Evolutionary conservation across 2,329 filamentous ascomycete genomes (phyloP).

Genomic region (Fusarium albidum): DNA sequence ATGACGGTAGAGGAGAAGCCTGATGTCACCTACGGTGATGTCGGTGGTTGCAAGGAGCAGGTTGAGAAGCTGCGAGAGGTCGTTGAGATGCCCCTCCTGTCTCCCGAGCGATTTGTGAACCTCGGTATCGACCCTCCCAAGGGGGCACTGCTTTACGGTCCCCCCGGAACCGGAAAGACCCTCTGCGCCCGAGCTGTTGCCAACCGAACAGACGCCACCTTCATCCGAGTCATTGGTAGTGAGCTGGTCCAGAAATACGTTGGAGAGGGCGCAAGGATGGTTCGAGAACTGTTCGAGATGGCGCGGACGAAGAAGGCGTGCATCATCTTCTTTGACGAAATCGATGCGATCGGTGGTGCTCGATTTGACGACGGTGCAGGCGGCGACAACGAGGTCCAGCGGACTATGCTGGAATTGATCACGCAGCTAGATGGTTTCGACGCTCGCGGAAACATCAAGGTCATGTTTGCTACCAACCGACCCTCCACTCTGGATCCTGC

Average conservation of each 20-base stretch:
- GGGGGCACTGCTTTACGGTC: constrained; percentile 94
- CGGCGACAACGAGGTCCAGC: constrained; percentile 96
- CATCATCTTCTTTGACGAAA: constrained; percentile 98
- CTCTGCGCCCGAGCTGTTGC: constrained; percentile 96
- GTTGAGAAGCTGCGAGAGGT: constrained; percentile 99
- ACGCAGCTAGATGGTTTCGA: constrained; percentile 98
- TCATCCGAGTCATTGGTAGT: constrained; percentile 97
- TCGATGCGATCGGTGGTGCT: constrained; percentile 93
- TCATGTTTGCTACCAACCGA: constrained; percentile 99
- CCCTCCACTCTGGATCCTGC: constrained; percentile 96
- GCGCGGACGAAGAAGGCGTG: constrained; percentile 99
- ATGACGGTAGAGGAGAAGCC: constrained; percentile 99
- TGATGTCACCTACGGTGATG: constrained; percentile 98
- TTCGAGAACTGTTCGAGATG: constrained; percentile 99
- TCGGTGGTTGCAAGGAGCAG: constrained; percentile 98
- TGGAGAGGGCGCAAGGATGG: constrained; percentile 97
- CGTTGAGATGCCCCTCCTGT: constrained; percentile 96
- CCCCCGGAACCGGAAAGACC: constrained; percentile 98
- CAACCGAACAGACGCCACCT: constrained; percentile 97
- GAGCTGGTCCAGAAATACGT: constrained; percentile 99
- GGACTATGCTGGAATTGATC: constrained; percentile 98
- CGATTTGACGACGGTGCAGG: constrained; percentile 97
- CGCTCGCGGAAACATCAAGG: constrained; percentile 96
- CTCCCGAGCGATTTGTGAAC: constrained; percentile 95
- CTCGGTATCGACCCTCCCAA: constrained; percentile 99